These are phyloP conservation scores for Linderniella brevidens DNA, from an alignment of 257 asterid species.

Conservation along the genomic window DNA sequence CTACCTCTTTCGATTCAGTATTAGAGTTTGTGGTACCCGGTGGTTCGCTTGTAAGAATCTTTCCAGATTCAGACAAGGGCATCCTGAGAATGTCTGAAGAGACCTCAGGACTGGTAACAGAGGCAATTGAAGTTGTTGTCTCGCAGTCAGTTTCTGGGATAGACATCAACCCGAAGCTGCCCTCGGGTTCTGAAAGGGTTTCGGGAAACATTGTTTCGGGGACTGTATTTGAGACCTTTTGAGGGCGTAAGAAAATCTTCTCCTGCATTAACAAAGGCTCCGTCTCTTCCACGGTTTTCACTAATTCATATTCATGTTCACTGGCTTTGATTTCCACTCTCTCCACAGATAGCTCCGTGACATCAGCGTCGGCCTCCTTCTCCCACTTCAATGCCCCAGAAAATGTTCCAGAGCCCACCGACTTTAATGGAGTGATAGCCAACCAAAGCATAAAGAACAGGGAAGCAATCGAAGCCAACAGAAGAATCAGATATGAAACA, in stretches of 20 bases:
- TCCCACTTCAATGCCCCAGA: slow-evolving; percentile 34
- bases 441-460: slow-evolving; percentile 72
- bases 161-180: slow-evolving; percentile 19
- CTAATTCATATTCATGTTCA: slow-evolving; percentile 23
- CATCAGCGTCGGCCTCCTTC: slow-evolving; percentile 12
- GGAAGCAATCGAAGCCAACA: slow-evolving; percentile 39
- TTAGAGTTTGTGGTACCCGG: slow-evolving; percentile 13
- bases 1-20: slow-evolving; percentile 20
- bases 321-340: slow-evolving; percentile 19
- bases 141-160: slow-evolving; percentile 42
- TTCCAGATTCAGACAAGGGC: slow-evolving; percentile 14
- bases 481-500: slow-evolving; percentile 46
- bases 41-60: slow-evolving; percentile 24
- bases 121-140: slow-evolving; percentile 18
- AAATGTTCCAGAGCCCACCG: slow-evolving; percentile 43
- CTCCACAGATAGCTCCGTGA: slow-evolving; percentile 18
- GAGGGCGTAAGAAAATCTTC: slow-evolving; percentile 19
- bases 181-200: slow-evolving; percentile 33
- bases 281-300: slow-evolving; percentile 19
- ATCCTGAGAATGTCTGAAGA: slow-evolving; percentile 16
- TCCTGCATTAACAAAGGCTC: slow-evolving; percentile 21
- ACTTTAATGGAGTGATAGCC: slow-evolving; percentile 73
- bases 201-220: slow-evolving; percentile 45
- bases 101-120: slow-evolving; percentile 16
- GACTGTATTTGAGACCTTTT: slow-evolving; percentile 17